Base-by-base conservation (phyloP, 2,329 filamentous ascomycete genomes). In the Podosphaera leucotricha region DNA sequence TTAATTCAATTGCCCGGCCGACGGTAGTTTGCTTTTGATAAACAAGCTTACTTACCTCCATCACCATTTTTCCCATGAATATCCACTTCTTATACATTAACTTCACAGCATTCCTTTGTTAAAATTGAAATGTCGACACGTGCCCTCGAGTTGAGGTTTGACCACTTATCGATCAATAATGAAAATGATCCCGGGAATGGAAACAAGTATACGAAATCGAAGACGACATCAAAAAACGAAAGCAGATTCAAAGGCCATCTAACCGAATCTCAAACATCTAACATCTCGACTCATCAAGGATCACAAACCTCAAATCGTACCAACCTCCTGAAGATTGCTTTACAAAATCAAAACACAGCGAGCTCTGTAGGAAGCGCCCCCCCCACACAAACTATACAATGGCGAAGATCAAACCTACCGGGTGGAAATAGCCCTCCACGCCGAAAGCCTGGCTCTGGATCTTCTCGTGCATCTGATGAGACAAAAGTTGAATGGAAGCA, bases 101-200 rank as follows among this genome's bases (percentile, higher is more conserved):
- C n/a, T n/a, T n/a, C n/a, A n/a, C n/a, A n/a, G n/a, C n/a, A n/a
- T n/a, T n/a, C n/a, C n/a, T n/a, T n/a, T n/a, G n/a, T n/a, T n/a
- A n/a, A n/a, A n/a, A 26, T 43, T 40, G 49, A 18, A 47, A 76
- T 87, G 80, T 74, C 86, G 50, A 72, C 80, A 47, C 74, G 81
- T 53, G 75, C 74, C 43, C 68, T 95, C 40, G 87, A 94, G 64
- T 68, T 80, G 62, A 81, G 82, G 55, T 83, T 95, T 57, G 85
- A 93, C 74, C 78, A 77, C 61, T 73, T 94, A 64, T 79, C 81
- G 18, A 82, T 94, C 49, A 79, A 81, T 54, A 86, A 94, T 57
- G 86, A 93, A 62, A 92, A 87, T 57, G 78, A 83, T 47, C 62
- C 66, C 26, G 64, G 64, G 44, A 67, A 72, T 49, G 65, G 63